Base-by-base conservation (phyloP, 2,329 filamentous ascomycete genomes). In the Fusarium tanahbumbuense region DNA sequence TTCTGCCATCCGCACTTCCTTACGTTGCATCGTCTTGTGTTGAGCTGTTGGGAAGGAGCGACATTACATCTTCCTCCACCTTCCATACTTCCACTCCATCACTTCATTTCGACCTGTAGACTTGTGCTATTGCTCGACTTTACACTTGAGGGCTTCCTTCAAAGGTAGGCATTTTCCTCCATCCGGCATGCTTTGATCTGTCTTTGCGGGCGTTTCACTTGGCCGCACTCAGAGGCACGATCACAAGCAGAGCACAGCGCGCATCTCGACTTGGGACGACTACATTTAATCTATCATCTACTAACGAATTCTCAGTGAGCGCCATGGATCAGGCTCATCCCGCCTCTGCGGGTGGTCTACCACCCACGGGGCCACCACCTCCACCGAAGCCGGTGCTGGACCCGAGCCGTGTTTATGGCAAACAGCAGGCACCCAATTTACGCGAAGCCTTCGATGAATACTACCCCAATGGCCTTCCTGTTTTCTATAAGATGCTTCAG, bases 381-480 rank as follows among this genome's bases (percentile, higher is more conserved):
- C 47, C 72, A 37, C 47, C 66, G 15, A 46, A 69, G 20, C 47
- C 63, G n/a, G 49, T 70, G 18, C 45, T 69, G 11, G 52, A 67
- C 25, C 69, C 75, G 22, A 58, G 69, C 23, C 66, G 76, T 28
- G 63, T 74, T 13, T 45, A 71, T n/a, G 75, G 73, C 20, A 53
- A 67, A 25, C 62, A 73, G 30, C 75, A 73, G 5, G 73, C 76
- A 15, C 61, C 62, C 4, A 73, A 66, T n/a, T 54, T 76, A 42
- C 72, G 71, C 27, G 70, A 67, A 18, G 59, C 63, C 9, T 81
- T 80, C 50, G 61, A 63, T 3, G 69, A 75, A 16, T 75, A 76
- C 50, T 83, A 82, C 25, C 81, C 81, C 5, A 76, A 75, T 56
- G 80, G 80, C 10, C 58, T 82, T 8, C 81, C 80, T 1, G 52